phyloP scores from a whole-genome alignment of 139 green algal species.

The Mesostigma viride region DNA sequence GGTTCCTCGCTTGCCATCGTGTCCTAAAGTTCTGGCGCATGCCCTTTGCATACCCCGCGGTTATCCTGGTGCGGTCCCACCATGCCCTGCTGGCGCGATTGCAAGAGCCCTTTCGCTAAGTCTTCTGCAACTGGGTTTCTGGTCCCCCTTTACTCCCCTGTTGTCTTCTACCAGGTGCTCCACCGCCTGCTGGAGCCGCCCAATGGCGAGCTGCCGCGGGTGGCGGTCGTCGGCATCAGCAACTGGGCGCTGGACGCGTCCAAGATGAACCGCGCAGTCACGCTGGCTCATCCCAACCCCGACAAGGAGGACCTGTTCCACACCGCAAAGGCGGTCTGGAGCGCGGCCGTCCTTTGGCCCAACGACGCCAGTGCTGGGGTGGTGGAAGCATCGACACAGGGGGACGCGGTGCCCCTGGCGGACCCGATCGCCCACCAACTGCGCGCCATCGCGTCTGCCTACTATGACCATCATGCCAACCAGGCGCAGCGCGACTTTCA shows the following conservation, averaged over 20 bases:
- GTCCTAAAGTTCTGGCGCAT: too few species aligned
- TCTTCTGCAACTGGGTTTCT: too few species aligned
- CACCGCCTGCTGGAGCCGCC: constrained; percentile 31
- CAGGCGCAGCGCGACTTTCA: constrained; percentile 11
- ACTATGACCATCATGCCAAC: neutral
- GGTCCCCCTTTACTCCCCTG: too few species aligned
- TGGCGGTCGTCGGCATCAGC: constrained; percentile 37
- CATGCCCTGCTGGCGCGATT: too few species aligned
- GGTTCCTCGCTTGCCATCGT: too few species aligned
- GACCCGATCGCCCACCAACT: neutral
- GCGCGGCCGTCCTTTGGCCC: too few species aligned
- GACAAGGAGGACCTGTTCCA: constrained; percentile 8
- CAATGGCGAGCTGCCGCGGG: constrained; percentile 11
- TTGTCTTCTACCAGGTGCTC: constrained; percentile 23
- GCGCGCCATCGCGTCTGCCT: neutral
- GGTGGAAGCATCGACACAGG: neutral
- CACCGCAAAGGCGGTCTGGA: constrained; percentile 22
- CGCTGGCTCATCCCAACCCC: constrained; percentile 27
- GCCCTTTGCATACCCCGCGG: too few species aligned
- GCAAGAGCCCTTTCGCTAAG: too few species aligned
- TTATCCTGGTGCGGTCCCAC: too few species aligned
- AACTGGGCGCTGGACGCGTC: constrained; percentile 35
- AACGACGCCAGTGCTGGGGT: too few species aligned
- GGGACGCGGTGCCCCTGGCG: neutral
- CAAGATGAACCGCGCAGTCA: constrained; percentile 40